phyloP scores from a whole-genome alignment of 1,284 basidiomycete genomes.

The Fereydounia khargensis region DNA sequence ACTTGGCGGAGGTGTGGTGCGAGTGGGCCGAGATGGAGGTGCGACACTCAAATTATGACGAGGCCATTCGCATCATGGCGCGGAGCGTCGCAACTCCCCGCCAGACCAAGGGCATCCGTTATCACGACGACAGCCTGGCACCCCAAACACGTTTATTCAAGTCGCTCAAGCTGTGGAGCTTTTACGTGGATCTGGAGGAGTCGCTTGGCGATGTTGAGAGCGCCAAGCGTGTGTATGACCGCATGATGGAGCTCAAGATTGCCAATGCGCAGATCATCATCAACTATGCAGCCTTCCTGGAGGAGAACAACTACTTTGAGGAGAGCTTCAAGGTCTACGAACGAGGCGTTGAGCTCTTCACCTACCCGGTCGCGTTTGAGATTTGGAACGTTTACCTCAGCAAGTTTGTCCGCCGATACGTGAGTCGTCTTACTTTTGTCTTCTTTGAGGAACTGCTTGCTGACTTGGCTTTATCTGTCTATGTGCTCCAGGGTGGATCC shows the following conservation, averaged over 20 bases:
- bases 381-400: constrained; percentile 98
- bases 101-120: constrained; percentile 78
- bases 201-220: constrained; percentile 90
- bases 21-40: constrained; percentile 99
- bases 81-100: constrained; percentile 80
- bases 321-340: constrained; percentile 99
- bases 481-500: constrained; percentile 72
- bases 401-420: constrained; percentile 94
- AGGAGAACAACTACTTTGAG: constrained; percentile 97
- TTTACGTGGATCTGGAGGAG: constrained; percentile 96
- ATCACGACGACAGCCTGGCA: constrained; percentile 88
- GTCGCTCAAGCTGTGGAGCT: constrained; percentile 96
- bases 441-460: too few species aligned
- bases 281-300: constrained; percentile 94
- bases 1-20: constrained; percentile 97
- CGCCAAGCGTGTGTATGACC: constrained; percentile 90
- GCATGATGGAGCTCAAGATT: constrained; percentile 92
- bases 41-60: constrained; percentile 92
- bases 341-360: constrained; percentile 93
- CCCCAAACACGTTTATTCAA: constrained; percentile 92
- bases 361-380: constrained; percentile 96
- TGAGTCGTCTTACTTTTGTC: too few species aligned
- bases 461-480: too few species aligned
- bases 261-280: constrained; percentile 93
- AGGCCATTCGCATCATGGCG: constrained; percentile 90